A percentile compares a stretch with the other conserved stretches of the same genome.
Evolutionary conservation across 306 rosid genomes (phyloP).

Genomic region (Dalbergia cultrata): DNA sequence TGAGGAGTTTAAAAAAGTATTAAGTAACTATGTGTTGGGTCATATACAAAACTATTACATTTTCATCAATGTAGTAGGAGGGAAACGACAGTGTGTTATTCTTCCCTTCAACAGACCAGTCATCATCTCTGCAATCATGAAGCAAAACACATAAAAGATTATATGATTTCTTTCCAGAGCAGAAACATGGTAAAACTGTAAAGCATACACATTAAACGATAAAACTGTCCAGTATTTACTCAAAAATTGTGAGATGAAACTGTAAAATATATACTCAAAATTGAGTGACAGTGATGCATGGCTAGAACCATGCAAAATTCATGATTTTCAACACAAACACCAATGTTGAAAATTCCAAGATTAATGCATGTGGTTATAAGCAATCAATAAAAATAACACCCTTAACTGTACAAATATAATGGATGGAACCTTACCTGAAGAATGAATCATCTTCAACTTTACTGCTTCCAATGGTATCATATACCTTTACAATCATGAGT

Average conservation of each 20-base stretch:
- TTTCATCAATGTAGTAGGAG: conserved; percentile 97
- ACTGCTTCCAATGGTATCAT: conserved; percentile 91
- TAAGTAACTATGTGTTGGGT: conserved; percentile 7
- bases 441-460: conserved; percentile 79
- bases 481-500: conserved; percentile 71
- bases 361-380: conserved; percentile 30
- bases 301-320: conserved; percentile 37
- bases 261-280: conserved; percentile 25
- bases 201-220: conserved; percentile 10
- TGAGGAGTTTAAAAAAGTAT: conserved; percentile 34
- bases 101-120: conserved; percentile 89
- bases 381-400: conserved; percentile 32
- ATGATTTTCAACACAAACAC: background rate
- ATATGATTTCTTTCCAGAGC: conserved; percentile 13
- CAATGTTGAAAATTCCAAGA: conserved; percentile 40
- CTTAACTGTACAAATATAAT: conserved; percentile 24
- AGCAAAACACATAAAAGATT: conserved; percentile 46
- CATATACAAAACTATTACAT: conserved; percentile 67
- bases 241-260: conserved; percentile 18
- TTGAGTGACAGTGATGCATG: conserved; percentile 22
- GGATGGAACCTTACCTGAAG: conserved; percentile 59
- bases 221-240: background rate
- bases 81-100: conserved; percentile 86
- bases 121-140: conserved; percentile 84
- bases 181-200: conserved; percentile 31